A percentile compares a stretch with the other conserved stretches of the same genome.
phyloP scores from a whole-genome alignment of 768 basidiomycete genomes.

The Butyriboletus loyo region DNA sequence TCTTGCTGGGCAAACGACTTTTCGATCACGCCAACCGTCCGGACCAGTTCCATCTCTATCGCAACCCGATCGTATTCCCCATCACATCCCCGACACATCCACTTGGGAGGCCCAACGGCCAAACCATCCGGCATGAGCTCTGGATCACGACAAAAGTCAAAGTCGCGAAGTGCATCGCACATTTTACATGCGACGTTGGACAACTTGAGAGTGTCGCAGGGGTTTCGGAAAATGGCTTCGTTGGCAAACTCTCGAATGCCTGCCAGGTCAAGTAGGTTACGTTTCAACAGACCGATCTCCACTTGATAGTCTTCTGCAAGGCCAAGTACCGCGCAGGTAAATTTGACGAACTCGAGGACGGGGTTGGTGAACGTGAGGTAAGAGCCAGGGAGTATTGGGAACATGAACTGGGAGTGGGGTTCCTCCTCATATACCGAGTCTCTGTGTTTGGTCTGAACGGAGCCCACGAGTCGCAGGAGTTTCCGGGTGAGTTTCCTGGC shows the following conservation, averaged over 20 bases:
- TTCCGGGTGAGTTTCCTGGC: constrained; percentile 75
- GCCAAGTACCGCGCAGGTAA: constrained; percentile 73
- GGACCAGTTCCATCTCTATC: constrained; percentile 86
- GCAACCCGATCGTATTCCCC: constrained; percentile 85
- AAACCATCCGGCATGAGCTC: constrained; percentile 65
- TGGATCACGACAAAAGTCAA: constrained; percentile 93
- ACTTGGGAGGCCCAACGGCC: constrained; percentile 49
- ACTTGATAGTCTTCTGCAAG: constrained; percentile 79
- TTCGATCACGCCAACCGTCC: constrained; percentile 67
- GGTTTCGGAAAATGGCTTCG: constrained; percentile 86
- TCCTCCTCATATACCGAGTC: constrained; percentile 57
- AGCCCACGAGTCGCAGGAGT: constrained; percentile 67
- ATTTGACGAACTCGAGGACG: constrained; percentile 86
- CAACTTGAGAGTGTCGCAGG: constrained; percentile 84
- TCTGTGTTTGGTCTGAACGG: constrained; percentile 57
- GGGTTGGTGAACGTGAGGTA: constrained; percentile 78
- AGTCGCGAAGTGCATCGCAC: constrained; percentile 83
- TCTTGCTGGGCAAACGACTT: constrained; percentile 85
- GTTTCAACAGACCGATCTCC: constrained; percentile 85
- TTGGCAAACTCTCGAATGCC: constrained; percentile 82
- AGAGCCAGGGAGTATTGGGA: constrained; percentile 87
- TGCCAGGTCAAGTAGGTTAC: constrained; percentile 85
- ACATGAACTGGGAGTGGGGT: constrained; percentile 57
- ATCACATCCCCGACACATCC: constrained; percentile 70
- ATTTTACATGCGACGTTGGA: constrained; percentile 84